These are phyloP conservation scores for Ogataea angusta DNA, from an alignment of 805 yeast species.

Conservation along the genomic window DNA sequence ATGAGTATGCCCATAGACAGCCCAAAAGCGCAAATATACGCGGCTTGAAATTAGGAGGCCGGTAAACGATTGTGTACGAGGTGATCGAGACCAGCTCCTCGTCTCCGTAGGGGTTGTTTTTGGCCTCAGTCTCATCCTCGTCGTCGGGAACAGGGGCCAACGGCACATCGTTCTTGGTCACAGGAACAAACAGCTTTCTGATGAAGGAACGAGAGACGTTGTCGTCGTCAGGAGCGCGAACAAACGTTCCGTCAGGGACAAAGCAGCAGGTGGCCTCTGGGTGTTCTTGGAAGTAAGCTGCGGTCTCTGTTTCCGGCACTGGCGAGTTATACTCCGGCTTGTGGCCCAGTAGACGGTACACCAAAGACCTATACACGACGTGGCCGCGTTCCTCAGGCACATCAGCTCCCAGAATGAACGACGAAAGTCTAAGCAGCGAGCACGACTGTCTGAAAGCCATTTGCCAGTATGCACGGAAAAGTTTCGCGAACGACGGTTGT, in stretches of 20 bases:
- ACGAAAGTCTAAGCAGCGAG: conserved; percentile 63
- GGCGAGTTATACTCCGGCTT: conserved; percentile 53
- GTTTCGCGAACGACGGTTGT: background rate
- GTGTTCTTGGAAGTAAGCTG: conserved; percentile 40
- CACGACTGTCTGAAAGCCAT: conserved; percentile 54
- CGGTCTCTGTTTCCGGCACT: conserved; percentile 45
- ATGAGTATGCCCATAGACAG: conserved; percentile 45
- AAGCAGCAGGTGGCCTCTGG: conserved; percentile 50
- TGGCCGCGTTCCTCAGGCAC: conserved; percentile 68
- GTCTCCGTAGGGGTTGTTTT: conserved; percentile 33
- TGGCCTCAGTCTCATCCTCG: conserved; percentile 26
- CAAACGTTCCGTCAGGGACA: conserved; percentile 75
- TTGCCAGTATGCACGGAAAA: conserved; percentile 45
- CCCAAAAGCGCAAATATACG: conserved; percentile 51
- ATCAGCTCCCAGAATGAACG: conserved; percentile 69
- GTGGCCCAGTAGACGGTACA: conserved; percentile 36
- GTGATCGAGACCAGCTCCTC: conserved; percentile 33
- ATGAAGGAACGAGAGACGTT: conserved; percentile 64
- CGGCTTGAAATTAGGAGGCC: conserved; percentile 72
- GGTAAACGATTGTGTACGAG: conserved; percentile 71
- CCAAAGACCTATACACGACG: conserved; percentile 49
- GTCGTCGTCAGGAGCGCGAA: conserved; percentile 86
- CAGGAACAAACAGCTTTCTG: conserved; percentile 72
- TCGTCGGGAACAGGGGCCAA: conserved; percentile 39
- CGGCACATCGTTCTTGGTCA: conserved; percentile 72